Evolutionary conservation across 2,329 filamentous ascomycete species (phyloP).

Genomic region (Claviceps pazoutovae): DNA sequence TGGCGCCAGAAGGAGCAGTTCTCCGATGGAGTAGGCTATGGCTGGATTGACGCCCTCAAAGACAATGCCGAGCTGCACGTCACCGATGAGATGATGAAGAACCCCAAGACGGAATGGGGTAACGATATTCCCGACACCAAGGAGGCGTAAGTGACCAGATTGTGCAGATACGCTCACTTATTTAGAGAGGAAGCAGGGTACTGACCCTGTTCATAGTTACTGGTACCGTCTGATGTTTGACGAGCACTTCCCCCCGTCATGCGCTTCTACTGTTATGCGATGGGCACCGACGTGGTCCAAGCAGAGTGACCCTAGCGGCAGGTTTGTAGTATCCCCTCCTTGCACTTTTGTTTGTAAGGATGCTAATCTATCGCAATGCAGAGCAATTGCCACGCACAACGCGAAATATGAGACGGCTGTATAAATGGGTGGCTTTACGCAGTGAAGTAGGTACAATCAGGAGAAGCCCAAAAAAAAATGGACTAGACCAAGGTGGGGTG

Average conservation of each 20-base stretch:
- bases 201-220: slow-evolving; percentile 38
- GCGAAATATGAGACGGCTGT: slow-evolving; percentile 51
- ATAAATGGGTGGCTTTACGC: slow-evolving; percentile 11
- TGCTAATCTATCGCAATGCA: slow-evolving; percentile 20
- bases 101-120: slow-evolving; percentile 95
- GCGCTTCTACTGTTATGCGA: slow-evolving; percentile 83
- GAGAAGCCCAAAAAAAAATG: neutral
- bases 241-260: slow-evolving; percentile 89
- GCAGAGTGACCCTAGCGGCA: slow-evolving; percentile 87
- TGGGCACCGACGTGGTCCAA: slow-evolving; percentile 98
- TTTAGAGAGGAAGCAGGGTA: neutral
- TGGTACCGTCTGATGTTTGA: slow-evolving; percentile 99
- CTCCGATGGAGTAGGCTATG: slow-evolving; percentile 94
- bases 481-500: neutral
- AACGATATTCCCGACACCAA: slow-evolving; percentile 86
- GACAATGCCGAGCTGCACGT: slow-evolving; percentile 82
- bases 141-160: slow-evolving; percentile 54
- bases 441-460: neutral
- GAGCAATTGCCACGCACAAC: slow-evolving; percentile 63
- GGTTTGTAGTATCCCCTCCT: slow-evolving; percentile 32
- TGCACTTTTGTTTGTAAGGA: no score
- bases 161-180: neutral
- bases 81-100: slow-evolving; percentile 96
- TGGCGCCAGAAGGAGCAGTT: slow-evolving; percentile 99
- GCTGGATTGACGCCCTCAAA: slow-evolving; percentile 96